A percentile compares a stretch with the other conserved stretches of the same genome.
Evolutionary conservation across 176 grass and related monocot species (phyloP).

Genomic region (Chrysopogon serrulatus): DNA sequence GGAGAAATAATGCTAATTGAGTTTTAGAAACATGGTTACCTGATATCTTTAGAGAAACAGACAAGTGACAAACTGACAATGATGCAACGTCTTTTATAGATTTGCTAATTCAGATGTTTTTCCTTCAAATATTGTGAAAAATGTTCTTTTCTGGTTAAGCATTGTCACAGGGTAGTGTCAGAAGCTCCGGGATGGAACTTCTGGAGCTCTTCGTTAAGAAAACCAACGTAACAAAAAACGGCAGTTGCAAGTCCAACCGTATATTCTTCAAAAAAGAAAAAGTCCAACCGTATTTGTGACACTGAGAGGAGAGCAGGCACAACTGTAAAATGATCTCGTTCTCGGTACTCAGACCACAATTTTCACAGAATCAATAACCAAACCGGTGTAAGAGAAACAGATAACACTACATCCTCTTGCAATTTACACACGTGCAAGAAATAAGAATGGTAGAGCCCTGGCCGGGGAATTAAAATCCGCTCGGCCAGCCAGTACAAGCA

Average conservation of each 20-base stretch:
- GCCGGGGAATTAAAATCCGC: neutral
- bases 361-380: neutral
- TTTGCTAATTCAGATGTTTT: neutral
- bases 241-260: neutral
- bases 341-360: neutral
- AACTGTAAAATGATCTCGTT: neutral
- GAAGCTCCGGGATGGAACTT: neutral
- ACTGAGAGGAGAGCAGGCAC: neutral
- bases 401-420: neutral
- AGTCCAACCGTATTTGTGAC: neutral
- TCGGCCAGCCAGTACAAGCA: neutral
- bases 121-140: neutral
- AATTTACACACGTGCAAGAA: slow-evolving; percentile 1
- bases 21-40: neutral
- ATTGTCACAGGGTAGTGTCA: neutral
- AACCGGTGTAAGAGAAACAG: neutral
- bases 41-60: neutral
- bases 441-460: neutral
- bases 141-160: neutral
- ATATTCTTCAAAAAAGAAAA: too few species aligned
- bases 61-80: too few species aligned
- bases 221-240: neutral
- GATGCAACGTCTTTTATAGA: neutral
- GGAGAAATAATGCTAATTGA: neutral
- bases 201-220: neutral